A percentile compares a stretch with the other conserved stretches of the same genome.
Conservation (phyloP, 2,329 filamentous ascomycete species). For the Talaromyces sp. region DNA sequence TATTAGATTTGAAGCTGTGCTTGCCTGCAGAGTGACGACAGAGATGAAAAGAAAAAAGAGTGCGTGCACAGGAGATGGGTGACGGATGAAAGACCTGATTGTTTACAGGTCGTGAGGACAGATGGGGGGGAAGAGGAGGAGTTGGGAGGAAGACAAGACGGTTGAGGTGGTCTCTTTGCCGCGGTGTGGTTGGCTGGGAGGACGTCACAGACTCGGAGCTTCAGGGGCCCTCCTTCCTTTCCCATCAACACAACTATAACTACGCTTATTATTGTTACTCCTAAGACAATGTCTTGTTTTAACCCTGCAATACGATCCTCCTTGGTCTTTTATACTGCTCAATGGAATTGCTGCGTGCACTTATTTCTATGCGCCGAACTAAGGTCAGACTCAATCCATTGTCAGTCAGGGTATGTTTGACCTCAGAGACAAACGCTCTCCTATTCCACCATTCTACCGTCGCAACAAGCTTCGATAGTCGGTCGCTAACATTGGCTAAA, state of each 20-base stretch:
- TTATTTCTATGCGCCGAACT: not conserved
- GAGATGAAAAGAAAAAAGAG: not conserved
- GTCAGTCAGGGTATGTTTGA: not conserved
- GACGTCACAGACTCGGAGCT: constrained; percentile 8
- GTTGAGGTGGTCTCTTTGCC: constrained; percentile 15
- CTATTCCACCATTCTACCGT: not conserved
- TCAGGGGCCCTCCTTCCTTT: not conserved
- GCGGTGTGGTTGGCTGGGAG: constrained; percentile 12
- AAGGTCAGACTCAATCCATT: not conserved
- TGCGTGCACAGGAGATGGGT: not conserved
- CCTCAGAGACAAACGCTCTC: not conserved
- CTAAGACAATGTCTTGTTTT: not conserved
- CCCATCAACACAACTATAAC: not conserved
- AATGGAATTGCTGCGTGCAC: not conserved
- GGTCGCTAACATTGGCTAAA: not conserved
- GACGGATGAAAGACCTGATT: not conserved
- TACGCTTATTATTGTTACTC: not conserved
- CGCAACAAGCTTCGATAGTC: constrained; percentile 6
- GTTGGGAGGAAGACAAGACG: not conserved
- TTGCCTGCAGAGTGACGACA: not conserved
- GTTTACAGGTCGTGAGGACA: not conserved
- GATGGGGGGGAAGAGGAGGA: not conserved
- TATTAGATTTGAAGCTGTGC: not conserved
- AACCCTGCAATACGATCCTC: not conserved
- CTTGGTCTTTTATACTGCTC: not conserved